Evolutionary conservation across 2,329 filamentous ascomycete species (phyloP).

Genomic region (Sporothrix variecibatus): DNA sequence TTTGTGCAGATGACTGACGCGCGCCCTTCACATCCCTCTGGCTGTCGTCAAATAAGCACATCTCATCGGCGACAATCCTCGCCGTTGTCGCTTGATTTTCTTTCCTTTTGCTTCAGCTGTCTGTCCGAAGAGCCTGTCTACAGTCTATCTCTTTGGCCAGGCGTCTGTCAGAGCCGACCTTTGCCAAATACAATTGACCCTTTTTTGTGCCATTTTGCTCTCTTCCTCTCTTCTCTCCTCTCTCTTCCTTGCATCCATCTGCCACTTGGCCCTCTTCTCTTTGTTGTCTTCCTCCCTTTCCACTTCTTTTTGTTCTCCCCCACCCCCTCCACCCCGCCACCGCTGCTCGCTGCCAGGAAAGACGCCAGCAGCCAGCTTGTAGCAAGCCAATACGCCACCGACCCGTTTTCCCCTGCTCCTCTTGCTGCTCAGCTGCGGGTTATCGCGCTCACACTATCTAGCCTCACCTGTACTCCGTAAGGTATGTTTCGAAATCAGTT

Average conservation of each 20-base stretch:
- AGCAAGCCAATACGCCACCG: constrained; percentile 18
- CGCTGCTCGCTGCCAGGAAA: not conserved
- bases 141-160: not conserved
- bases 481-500: not conserved
- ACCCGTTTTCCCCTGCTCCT: constrained; percentile 9
- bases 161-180: no score
- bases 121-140: not conserved
- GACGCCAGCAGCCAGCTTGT: constrained; percentile 11
- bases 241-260: not conserved
- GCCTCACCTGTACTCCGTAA: constrained; percentile 5
- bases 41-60: not conserved
- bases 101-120: not conserved
- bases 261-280: not conserved
- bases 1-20: not conserved
- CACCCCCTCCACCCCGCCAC: constrained; percentile 17
- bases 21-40: not conserved
- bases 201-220: not conserved
- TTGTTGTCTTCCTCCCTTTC: not conserved
- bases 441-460: constrained; percentile 1
- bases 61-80: not conserved
- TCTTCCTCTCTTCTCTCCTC: not conserved
- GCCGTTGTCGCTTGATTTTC: not conserved
- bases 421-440: constrained; percentile 5
- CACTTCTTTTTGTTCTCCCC: not conserved
- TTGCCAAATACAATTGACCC: not conserved